These are phyloP conservation scores for Phyllosticta citribraziliensis DNA, from an alignment of 2,329 filamentous ascomycete species.

Conservation along the genomic window DNA sequence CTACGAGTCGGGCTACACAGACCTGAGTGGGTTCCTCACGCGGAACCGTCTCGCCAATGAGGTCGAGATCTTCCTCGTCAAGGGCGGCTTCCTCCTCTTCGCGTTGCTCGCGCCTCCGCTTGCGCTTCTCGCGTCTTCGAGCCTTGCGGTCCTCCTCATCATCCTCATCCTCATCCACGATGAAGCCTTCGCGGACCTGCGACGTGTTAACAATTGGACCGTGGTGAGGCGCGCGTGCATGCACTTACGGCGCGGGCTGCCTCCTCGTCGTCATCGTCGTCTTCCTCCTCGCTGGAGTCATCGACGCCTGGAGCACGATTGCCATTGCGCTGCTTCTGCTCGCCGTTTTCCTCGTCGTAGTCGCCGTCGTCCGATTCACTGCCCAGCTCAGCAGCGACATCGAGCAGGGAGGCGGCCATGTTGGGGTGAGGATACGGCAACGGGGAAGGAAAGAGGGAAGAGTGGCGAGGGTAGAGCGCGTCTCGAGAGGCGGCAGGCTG, in stretches of 20 bases:
- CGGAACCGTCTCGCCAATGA: constrained; percentile 29
- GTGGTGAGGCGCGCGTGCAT: constrained; percentile 11
- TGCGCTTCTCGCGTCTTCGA: constrained; percentile 56
- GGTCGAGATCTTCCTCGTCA: constrained; percentile 90
- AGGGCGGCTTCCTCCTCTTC: constrained; percentile 75
- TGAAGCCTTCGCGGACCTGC: constrained; percentile 87
- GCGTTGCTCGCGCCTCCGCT: constrained; percentile 66
- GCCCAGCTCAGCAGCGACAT: constrained; percentile 77
- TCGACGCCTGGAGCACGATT: constrained; percentile 23
- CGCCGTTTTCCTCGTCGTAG: constrained; percentile 21
- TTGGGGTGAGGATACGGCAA: constrained; percentile 1
- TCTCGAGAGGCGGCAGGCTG: neutral
- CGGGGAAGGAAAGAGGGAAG: neutral
- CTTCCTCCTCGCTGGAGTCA: constrained; percentile 31
- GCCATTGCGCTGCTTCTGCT: constrained; percentile 18
- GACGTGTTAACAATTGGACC: neutral
- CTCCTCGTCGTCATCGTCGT: constrained; percentile 28
- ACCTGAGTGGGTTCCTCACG: constrained; percentile 4
- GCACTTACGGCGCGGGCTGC: constrained; percentile 14
- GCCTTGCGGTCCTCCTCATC: constrained; percentile 54
- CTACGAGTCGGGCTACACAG: neutral
- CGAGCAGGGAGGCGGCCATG: constrained; percentile 47
- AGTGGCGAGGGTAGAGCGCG: neutral
- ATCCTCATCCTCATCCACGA: constrained; percentile 82
- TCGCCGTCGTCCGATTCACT: constrained; percentile 38